phyloP scores from a whole-genome alignment of 1,284 basidiomycete genomes.

The Cryptococcus deneoformans region DNA sequence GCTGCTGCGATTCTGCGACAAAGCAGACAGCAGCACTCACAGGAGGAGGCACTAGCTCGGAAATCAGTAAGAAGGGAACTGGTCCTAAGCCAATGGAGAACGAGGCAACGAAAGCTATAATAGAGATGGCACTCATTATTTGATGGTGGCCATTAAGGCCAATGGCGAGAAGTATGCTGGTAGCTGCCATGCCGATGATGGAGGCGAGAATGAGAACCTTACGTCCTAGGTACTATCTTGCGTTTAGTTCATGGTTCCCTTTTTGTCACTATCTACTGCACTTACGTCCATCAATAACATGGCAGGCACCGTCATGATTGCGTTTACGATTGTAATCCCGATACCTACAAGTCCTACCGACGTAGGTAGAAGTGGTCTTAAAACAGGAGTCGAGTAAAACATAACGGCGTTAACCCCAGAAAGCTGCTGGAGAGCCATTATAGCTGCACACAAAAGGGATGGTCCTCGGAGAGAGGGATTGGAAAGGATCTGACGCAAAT shows the following conservation, averaged over 20 bases:
- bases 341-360: constrained; percentile 56
- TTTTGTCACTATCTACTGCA: neutral
- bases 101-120: constrained; percentile 78
- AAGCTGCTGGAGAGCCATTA: constrained; percentile 74
- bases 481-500: constrained; percentile 47
- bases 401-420: constrained; percentile 79
- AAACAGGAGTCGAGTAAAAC: constrained; percentile 85
- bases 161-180: constrained; percentile 66
- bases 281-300: constrained; percentile 79
- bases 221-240: constrained; percentile 45
- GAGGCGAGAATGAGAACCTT: constrained; percentile 49
- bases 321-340: constrained; percentile 66
- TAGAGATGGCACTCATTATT: constrained; percentile 67
- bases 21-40: constrained; percentile 52
- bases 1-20: neutral
- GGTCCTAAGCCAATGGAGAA: constrained; percentile 91
- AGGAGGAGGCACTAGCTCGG: constrained; percentile 80
- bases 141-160: constrained; percentile 65
- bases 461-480: constrained; percentile 63
- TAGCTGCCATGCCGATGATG: constrained; percentile 63
- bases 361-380: constrained; percentile 71
- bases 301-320: constrained; percentile 71
- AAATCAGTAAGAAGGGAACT: constrained; percentile 85
- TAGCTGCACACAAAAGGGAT: constrained; percentile 65
- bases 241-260: neutral